A percentile compares a stretch with the other conserved stretches of the same genome.
These are phyloP conservation scores for Tubosaeta sp. DNA, from an alignment of 768 basidiomycete genomes.

Conservation along the genomic window DNA sequence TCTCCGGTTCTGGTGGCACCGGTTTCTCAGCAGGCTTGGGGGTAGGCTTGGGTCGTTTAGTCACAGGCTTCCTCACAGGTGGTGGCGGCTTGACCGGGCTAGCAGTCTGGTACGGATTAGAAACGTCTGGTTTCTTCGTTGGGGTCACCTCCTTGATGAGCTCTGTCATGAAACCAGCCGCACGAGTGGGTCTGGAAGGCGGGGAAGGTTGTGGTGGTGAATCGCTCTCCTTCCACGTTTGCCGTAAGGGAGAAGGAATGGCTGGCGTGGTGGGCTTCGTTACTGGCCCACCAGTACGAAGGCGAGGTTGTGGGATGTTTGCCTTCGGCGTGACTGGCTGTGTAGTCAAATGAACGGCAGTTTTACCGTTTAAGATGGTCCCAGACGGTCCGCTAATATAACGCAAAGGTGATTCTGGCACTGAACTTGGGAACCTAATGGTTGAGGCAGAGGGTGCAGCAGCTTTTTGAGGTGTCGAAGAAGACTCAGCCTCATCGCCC, in stretches of 20 bases:
- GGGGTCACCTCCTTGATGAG: slow-evolving; percentile 70
- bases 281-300: slow-evolving; percentile 38
- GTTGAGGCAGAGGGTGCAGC: slow-evolving; percentile 26
- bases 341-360: slow-evolving; percentile 16
- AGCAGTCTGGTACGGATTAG: slow-evolving; percentile 74
- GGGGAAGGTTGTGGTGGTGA: slow-evolving; percentile 34
- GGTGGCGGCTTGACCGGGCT: slow-evolving; percentile 56
- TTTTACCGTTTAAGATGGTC: slow-evolving; percentile 25
- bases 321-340: slow-evolving; percentile 24
- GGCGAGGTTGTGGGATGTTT: slow-evolving; percentile 28
- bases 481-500: slow-evolving; percentile 40
- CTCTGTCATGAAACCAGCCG: slow-evolving; percentile 65
- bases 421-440: slow-evolving; percentile 17
- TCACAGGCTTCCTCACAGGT: slow-evolving; percentile 37
- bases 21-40: slow-evolving; percentile 35
- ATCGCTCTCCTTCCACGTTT: slow-evolving; percentile 58
- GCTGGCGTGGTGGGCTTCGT: slow-evolving; percentile 58
- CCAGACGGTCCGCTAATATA: slow-evolving; percentile 25
- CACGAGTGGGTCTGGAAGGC: slow-evolving; percentile 47
- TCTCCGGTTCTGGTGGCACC: slow-evolving; percentile 25
- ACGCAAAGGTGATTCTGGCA: slow-evolving; percentile 31
- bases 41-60: slow-evolving; percentile 35
- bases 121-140: slow-evolving; percentile 59
- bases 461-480: slow-evolving; percentile 34
- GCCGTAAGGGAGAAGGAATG: slow-evolving; percentile 70